phyloP scores from a whole-genome alignment of 225 moss, liverwort and hornwort species.

The Straminergon stramineum region DNA sequence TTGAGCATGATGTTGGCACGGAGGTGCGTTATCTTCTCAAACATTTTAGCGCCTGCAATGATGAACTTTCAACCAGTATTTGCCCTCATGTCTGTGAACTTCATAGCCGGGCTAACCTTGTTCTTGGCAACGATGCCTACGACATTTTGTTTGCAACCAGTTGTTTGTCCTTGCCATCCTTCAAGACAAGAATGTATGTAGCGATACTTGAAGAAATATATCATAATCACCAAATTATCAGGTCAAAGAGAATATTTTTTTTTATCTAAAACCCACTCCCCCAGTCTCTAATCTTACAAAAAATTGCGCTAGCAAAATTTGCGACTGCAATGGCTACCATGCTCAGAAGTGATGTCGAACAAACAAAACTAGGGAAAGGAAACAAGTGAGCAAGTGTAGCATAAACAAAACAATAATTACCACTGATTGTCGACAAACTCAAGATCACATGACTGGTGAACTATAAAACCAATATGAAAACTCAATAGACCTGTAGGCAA shows the following conservation, averaged over 20 bases:
- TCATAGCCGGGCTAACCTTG: conserved; percentile 26
- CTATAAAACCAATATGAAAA: too few relatives aligned
- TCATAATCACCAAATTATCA: background rate
- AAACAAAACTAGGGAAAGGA: background rate
- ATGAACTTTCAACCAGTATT: conserved; percentile 12
- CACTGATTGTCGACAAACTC: background rate
- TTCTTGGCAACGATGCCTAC: conserved; percentile 1
- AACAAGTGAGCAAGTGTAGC: background rate
- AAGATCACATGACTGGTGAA: too few relatives aligned
- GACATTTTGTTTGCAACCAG: background rate
- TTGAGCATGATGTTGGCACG: conserved; percentile 31
- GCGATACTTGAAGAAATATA: background rate
- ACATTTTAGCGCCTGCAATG: conserved; percentile 24
- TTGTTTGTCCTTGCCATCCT: conserved; percentile 22
- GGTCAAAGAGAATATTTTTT: background rate
- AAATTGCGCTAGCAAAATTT: too few relatives aligned
- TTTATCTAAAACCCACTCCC: background rate
- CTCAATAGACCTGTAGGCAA: too few relatives aligned
- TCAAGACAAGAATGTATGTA: too few relatives aligned
- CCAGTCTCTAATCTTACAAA: too few relatives aligned
- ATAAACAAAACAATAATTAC: background rate
- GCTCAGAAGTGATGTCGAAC: background rate
- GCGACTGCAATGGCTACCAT: background rate
- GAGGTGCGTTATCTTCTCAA: conserved; percentile 23
- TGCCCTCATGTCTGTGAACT: conserved; percentile 22